These are phyloP conservation scores for Colletotrichum lentis DNA, from an alignment of 2,329 filamentous ascomycete genomes.

Conservation along the genomic window DNA sequence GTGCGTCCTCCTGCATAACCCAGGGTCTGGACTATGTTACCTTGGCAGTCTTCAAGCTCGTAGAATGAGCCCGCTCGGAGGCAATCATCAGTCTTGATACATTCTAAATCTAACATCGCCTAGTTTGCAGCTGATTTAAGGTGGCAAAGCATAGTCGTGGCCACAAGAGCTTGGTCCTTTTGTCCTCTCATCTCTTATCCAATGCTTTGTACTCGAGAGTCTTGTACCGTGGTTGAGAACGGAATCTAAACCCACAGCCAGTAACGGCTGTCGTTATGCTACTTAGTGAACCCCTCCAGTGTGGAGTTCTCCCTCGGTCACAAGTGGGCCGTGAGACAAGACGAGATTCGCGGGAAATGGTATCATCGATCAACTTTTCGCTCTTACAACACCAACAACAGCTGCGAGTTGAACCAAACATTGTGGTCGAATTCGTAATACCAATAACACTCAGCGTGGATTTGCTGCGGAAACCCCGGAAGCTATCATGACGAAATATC, in stretches of 20 bases:
- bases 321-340: conserved; percentile 17
- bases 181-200: not conserved
- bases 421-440: too few relatives aligned
- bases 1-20: too few relatives aligned
- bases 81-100: too few relatives aligned
- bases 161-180: not conserved
- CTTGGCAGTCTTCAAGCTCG: not conserved
- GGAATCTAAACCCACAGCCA: not conserved
- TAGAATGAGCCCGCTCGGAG: too few relatives aligned
- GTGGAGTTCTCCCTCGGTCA: not conserved
- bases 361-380: conserved; percentile 14
- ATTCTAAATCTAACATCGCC: too few relatives aligned
- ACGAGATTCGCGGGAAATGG: conserved; percentile 32
- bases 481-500: not conserved
- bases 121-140: not conserved
- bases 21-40: too few relatives aligned
- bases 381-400: not conserved
- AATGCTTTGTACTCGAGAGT: not conserved
- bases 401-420: not conserved
- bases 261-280: not conserved
- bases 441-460: too few relatives aligned
- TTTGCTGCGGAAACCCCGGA: not conserved
- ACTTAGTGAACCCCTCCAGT: not conserved
- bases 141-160: not conserved
- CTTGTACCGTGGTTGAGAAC: not conserved